A percentile compares a stretch with the other conserved stretches of the same genome.
Conservation (phyloP, 1,139 yeast species). For the Lodderomyces parapsilosis region DNA sequence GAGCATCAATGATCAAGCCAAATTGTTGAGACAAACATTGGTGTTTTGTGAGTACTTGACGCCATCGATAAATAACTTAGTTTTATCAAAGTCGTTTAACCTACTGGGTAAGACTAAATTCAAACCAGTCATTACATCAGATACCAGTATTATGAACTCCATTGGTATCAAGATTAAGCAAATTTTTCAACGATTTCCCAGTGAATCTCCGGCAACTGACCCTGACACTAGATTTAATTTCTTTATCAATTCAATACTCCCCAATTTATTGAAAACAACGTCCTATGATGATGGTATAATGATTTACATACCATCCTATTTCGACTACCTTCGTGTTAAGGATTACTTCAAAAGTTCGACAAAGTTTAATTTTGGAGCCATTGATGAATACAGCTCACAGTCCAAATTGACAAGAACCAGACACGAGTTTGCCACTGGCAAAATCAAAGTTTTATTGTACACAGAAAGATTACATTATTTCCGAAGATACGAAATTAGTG, state of each 20-base stretch:
- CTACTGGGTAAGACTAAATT: slow-evolving; percentile 65
- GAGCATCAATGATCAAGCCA: slow-evolving; percentile 85
- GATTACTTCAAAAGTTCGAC: slow-evolving; percentile 68
- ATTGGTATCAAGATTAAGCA: slow-evolving; percentile 65
- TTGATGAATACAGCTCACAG: slow-evolving; percentile 80
- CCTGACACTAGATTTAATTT: slow-evolving; percentile 80
- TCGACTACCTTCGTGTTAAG: slow-evolving; percentile 79
- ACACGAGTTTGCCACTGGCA: slow-evolving; percentile 62
- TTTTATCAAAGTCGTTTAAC: slow-evolving; percentile 59
- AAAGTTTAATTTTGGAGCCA: slow-evolving; percentile 57
- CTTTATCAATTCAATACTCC: slow-evolving; percentile 71
- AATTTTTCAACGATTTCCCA: slow-evolving; percentile 67
- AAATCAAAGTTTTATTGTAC: slow-evolving; percentile 70
- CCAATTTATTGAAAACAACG: slow-evolving; percentile 58
- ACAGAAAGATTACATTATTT: slow-evolving; percentile 94
- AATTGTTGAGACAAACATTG: slow-evolving; percentile 71
- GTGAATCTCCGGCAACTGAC: slow-evolving; percentile 57
- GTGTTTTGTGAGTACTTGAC: slow-evolving; percentile 72
- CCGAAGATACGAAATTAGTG: slow-evolving; percentile 78
- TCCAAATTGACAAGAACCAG: slow-evolving; percentile 71
- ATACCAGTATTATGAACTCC: slow-evolving; percentile 49
- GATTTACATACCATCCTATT: slow-evolving; percentile 80
- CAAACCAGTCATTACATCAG: slow-evolving; percentile 35
- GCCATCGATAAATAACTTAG: slow-evolving; percentile 73
- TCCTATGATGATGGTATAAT: slow-evolving; percentile 73